A percentile compares a stretch with the other conserved stretches of the same genome.
phyloP scores from a whole-genome alignment of 768 basidiomycete species.

The Podaxis pistillaris region DNA sequence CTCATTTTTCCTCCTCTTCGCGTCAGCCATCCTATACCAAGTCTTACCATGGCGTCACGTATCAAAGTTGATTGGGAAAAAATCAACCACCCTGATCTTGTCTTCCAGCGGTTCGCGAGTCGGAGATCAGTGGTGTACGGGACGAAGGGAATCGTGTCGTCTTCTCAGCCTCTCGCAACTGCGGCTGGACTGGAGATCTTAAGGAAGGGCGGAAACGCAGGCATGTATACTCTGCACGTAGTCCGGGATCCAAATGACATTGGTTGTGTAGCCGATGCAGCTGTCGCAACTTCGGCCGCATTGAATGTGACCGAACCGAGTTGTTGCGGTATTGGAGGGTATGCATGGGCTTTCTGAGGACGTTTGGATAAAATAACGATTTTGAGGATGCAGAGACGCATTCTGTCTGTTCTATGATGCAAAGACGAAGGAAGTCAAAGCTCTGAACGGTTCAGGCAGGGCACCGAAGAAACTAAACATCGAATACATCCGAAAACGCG shows the following conservation, averaged over 20 bases:
- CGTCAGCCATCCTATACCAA: background rate
- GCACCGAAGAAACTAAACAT: constrained; percentile 79
- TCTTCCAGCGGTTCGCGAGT: constrained; percentile 74
- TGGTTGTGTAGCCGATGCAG: constrained; percentile 71
- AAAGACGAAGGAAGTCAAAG: constrained; percentile 76
- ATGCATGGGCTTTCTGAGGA: constrained; percentile 20
- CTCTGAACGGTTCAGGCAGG: constrained; percentile 89
- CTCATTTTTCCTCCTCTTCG: background rate
- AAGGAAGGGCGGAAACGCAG: constrained; percentile 93
- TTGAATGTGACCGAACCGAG: constrained; percentile 90
- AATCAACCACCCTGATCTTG: constrained; percentile 63
- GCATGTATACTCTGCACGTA: constrained; percentile 34
- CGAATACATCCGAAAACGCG: constrained; percentile 67
- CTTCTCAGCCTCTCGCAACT: constrained; percentile 88
- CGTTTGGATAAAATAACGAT: constrained; percentile 8
- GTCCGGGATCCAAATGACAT: background rate
- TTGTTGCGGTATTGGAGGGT: constrained; percentile 93
- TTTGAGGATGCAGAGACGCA: constrained; percentile 56
- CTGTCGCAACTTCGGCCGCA: constrained; percentile 90
- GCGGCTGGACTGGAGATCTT: constrained; percentile 92
- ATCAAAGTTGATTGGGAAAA: constrained; percentile 51
- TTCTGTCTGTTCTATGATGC: constrained; percentile 94
- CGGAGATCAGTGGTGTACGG: constrained; percentile 86
- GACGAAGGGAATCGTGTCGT: constrained; percentile 84
- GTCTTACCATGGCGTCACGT: constrained; percentile 30